Base-by-base conservation (phyloP, 768 basidiomycete genomes). In the Dentipellis sp. region DNA sequence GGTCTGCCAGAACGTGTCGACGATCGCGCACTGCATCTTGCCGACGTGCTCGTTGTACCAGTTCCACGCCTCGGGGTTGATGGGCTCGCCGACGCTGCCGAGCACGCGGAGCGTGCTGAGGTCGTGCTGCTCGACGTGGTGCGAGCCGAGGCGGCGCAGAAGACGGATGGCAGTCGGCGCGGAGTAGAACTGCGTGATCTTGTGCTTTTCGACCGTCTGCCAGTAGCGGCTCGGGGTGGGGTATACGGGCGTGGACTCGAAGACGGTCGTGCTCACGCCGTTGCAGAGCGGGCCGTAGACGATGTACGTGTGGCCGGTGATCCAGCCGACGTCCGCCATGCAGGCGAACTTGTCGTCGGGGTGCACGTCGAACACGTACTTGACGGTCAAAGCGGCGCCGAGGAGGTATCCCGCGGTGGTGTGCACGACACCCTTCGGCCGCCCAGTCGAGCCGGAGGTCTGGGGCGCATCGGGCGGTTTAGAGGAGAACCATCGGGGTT, bases 241-340 rank as follows among this genome's bases (percentile, higher is more conserved):
- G 76, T 97, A 97, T 62, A 97, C 84, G 14, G 95, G 97, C 2
- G 97, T 98, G 34, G 88, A 90, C 72, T 99, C 95, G 72, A 97
- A 99, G 56, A 97, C 87, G 59, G 79, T 85, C 5, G 90, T 92
- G n/a, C 84, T 76, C 37, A 88, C 82, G 45, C 89, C 90, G 61
- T 87, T 86, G n/a, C 79, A 74, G 52, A 97, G 85, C 2, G 95
- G 95, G 12, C 95, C 95, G 70, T 97, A 97, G 62, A 97, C 79
- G 66, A 98, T 97, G 63, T 57, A 90, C 73, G 89, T 90, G 73
- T 97, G 93, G 16, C 94, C 94, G 2, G 95, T 98, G 74, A 98
- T 95, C 95, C 95, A 98, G 64, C 95, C 95, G 53, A 99, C 80
- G 67, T 99, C 95, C 56, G 95, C 95, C 94, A 97, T 94, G 76